Conservation (phyloP, 23 red algal species). For the Gracilariopsis chorda region DNA sequence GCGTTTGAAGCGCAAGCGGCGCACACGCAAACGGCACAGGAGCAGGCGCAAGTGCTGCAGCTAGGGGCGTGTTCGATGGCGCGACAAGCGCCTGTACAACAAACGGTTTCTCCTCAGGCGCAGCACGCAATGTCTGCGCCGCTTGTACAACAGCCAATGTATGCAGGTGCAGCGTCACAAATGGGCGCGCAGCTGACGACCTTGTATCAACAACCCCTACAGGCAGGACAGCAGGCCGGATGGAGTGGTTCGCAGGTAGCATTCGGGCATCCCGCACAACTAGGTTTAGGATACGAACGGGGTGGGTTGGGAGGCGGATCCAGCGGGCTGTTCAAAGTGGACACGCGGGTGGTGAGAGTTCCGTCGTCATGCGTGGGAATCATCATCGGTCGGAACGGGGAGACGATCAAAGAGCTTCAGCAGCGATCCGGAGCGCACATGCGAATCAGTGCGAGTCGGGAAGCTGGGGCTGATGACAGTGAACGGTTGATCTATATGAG, state of each 20-base stretch:
- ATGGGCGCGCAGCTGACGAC: neutral
- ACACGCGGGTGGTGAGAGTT: constrained; percentile 49
- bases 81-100: neutral
- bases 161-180: neutral
- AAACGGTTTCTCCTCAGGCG: neutral
- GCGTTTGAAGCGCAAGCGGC: neutral
- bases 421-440: constrained; percentile 67
- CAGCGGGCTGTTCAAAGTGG: neutral
- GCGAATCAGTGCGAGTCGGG: constrained; percentile 63
- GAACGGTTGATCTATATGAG: constrained; percentile 61
- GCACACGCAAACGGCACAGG: neutral
- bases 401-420: constrained; percentile 74
- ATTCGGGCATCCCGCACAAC: neutral
- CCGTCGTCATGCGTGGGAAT: constrained; percentile 63
- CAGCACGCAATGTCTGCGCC: neutral
- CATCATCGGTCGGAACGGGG: constrained; percentile 77
- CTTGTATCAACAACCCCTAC: constrained; percentile 21
- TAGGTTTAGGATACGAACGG: constrained; percentile 1
- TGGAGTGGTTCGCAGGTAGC: neutral
- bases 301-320: neutral
- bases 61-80: neutral
- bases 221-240: neutral
- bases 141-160: constrained; percentile 9
- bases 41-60: neutral
- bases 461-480: constrained; percentile 12